phyloP scores from a whole-genome alignment of 306 rosid species.

The Cucumis hystrix region DNA sequence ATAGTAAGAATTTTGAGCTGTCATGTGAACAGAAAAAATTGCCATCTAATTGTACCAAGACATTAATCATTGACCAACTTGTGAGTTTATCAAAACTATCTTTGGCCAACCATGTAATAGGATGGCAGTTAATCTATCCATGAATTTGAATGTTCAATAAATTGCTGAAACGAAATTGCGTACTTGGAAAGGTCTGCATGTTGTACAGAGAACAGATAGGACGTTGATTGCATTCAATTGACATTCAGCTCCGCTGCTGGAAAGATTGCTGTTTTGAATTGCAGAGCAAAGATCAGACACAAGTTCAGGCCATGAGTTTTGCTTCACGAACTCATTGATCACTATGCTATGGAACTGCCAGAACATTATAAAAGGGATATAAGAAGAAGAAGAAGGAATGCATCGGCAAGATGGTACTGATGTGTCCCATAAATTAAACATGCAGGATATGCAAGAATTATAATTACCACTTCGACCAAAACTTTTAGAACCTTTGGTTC shows the following conservation, averaged over 20 bases:
- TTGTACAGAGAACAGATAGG: slow-evolving; percentile 55
- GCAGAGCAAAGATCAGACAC: slow-evolving; percentile 54
- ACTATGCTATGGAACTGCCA: slow-evolving; percentile 52
- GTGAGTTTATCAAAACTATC: background rate
- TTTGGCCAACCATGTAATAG: background rate
- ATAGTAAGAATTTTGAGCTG: background rate
- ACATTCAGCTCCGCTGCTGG: slow-evolving; percentile 18
- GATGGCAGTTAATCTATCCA: background rate
- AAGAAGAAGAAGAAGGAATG: background rate
- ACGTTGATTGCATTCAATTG: slow-evolving; percentile 48
- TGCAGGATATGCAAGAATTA: background rate
- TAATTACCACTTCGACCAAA: slow-evolving; percentile 57
- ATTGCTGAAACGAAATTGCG: background rate
- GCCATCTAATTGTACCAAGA: background rate
- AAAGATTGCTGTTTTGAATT: slow-evolving; percentile 52
- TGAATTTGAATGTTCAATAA: background rate
- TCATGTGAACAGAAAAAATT: background rate
- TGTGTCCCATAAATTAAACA: background rate
- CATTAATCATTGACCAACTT: background rate
- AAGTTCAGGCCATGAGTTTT: slow-evolving; percentile 58
- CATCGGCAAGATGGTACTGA: background rate
- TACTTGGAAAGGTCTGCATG: slow-evolving; percentile 86
- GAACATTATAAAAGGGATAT: background rate
- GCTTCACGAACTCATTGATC: slow-evolving; percentile 53
- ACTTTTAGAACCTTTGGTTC: slow-evolving; percentile 48